Evolutionary conservation across 2,329 filamentous ascomycete species (phyloP), one percentile per base, ranked within the genome.

Genomic region (Venturia carpophila): DNA sequence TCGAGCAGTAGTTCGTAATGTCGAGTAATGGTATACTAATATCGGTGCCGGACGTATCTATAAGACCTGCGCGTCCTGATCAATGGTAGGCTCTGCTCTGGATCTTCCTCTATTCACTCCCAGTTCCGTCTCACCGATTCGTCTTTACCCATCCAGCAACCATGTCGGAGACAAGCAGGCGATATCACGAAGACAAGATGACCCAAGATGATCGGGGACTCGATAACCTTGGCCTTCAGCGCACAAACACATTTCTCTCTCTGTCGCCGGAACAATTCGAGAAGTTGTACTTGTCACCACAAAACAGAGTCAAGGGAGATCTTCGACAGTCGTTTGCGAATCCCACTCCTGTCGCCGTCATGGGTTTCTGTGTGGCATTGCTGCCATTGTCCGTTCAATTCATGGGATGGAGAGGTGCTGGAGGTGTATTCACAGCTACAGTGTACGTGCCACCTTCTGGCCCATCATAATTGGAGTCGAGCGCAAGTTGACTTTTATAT

Each of bases 361-460:
- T 80, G 66, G 83, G 83, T 3, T 86, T 86, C 74, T 70, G 86
- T 61, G 70, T 86, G 39, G 80, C 79, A 27, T 75, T 84, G 39
- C 80, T 78, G 0, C 83, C 83, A 0, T 73, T 84, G 27, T 81
- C 81, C 52, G 83, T 80, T 73, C 76, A 79, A 41, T 74, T 84
- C 13, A 83, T 86, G 80, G 83, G 83, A 47, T 85, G 83, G 83
- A 75, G 83, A 69, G 83, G 83, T 24, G 78, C 83, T 34, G 79
- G 78, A 30, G 79, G 78, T 58, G 77, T 74, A 52, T 82, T 82
- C 37, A 79, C 80, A 60, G 74, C 71, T 19, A 49, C 69, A 52
- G 76, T 70, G 39, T 52, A 52, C 4, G 47, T 27, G 6, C 19
- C 30, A 34, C 30, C 30, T 34, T 34, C 30, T 34, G 30, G 30